Evolutionary conservation across 306 rosid genomes (phyloP), one percentile per base, ranked within the genome.

Genomic region (Comarum palustre): DNA sequence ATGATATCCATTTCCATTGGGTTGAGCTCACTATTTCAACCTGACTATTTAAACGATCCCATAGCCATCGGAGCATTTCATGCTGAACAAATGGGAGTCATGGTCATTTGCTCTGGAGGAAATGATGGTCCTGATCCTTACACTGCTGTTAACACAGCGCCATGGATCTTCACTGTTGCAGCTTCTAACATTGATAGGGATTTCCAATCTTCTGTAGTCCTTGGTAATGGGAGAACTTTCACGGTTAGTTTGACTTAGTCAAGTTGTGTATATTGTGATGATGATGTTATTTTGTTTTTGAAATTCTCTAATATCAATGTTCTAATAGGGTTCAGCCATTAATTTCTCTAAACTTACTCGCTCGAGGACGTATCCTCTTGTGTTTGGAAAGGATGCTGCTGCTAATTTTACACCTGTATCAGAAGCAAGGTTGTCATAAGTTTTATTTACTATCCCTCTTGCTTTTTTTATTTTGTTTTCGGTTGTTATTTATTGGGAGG

Each of bases 61-160:
- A 91, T 94, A 29, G 92, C 98, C 71, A 87, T 94, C 51, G 98
- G 98, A 82, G 90, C 98, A 50, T 91, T 94, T 65, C 98, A 94
- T 85, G 97, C 98, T 22, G 91, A 89, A 62, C 81, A 84, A 80
- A 84, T 43, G 74, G 96, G 98, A 71, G 90, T 94, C 52, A 34
- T 89, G 91, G 98, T 94, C 36, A 85, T 89, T 36, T 87, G 97
- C 73, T 94, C 98, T 31, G 98, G 86, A 12, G 98, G 98, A 47
- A 94, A 94, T 72, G 94, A 89, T 75, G 98, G 98, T 43, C 97
- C 98, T 42, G 86, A 87, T 81, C 82, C 91, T 80, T 80, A 70
- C 76, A 87, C 96, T 8, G 80, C 89, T 78, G 94, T 83, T 16
- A 94, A 94, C 32, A 22, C 95, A n/a, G 97, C 98, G 12, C 98